These are phyloP conservation scores for Silybum marianum DNA, from an alignment of 129 eudicot species.

Conservation along the genomic window DNA sequence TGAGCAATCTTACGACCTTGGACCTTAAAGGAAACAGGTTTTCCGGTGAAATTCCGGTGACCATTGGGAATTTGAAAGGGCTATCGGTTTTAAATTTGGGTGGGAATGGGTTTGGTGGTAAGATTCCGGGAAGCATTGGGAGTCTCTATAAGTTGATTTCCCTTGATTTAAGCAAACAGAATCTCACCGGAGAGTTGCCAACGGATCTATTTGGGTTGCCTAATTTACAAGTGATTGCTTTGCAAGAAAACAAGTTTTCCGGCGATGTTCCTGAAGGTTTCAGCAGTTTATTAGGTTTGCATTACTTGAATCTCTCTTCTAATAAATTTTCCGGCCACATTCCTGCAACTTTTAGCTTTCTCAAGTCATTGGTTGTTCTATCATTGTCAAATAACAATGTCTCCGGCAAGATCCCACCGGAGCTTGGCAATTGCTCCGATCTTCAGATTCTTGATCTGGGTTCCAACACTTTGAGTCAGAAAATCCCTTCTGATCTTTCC, in stretches of 20 bases:
- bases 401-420: conserved; percentile 71
- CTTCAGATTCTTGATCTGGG: conserved; percentile 59
- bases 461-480: conserved; percentile 54
- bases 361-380: conserved; percentile 59
- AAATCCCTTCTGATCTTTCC: conserved; percentile 54
- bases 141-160: conserved; percentile 55
- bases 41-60: conserved; percentile 57
- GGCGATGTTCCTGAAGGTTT: conserved; percentile 89
- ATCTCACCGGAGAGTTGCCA: conserved; percentile 72
- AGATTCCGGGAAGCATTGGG: conserved; percentile 68
- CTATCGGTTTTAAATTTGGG: conserved; percentile 65
- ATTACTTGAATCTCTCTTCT: conserved; percentile 69
- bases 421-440: conserved; percentile 75
- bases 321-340: conserved; percentile 70
- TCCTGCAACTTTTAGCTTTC: conserved; percentile 72
- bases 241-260: conserved; percentile 67
- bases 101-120: conserved; percentile 56
- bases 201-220: conserved; percentile 80
- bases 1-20: conserved; percentile 60
- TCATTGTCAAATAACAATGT: conserved; percentile 72
- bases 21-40: conserved; percentile 59
- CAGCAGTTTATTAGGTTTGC: conserved; percentile 75
- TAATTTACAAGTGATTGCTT: conserved; percentile 60
- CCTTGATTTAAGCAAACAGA: conserved; percentile 80
- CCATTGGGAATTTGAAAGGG: conserved; percentile 57